Evolutionary conservation across 768 basidiomycete species (phyloP).

Genomic region (Crepidotus variabilis): DNA sequence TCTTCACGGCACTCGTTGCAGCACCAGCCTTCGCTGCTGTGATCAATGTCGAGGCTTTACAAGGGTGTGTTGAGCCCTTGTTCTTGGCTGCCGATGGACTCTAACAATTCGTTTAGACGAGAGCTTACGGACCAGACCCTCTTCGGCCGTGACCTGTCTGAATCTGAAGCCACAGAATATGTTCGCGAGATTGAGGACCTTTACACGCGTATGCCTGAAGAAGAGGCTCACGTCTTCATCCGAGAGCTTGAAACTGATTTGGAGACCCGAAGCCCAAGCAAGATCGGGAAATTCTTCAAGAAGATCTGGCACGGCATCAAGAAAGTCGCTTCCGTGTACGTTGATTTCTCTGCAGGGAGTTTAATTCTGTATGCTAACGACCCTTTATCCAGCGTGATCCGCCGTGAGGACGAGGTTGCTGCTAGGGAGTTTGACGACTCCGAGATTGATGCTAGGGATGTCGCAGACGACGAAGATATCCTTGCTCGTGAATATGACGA

Average conservation of each 20-base stretch:
- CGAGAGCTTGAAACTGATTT: no score
- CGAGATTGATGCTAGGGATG: neutral
- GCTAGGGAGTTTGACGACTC: neutral
- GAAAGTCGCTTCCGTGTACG: neutral
- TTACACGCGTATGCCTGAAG: neutral
- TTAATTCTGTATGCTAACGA: neutral
- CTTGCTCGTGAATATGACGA: no score
- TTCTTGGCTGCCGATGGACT: neutral
- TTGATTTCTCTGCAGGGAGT: neutral
- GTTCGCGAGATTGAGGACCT: neutral
- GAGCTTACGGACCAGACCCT: neutral
- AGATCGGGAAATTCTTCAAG: neutral
- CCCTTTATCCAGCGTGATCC: neutral
- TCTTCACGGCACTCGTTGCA: constrained; percentile 3
- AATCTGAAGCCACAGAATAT: neutral
- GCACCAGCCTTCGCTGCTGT: constrained; percentile 1
- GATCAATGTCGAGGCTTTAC: neutral
- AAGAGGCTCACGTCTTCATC: neutral
- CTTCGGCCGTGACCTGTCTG: neutral
- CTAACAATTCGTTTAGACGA: neutral
- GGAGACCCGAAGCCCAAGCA: neutral
- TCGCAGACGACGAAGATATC: no score
- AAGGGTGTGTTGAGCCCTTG: neutral
- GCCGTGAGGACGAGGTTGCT: neutral
- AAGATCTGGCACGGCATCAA: neutral